Conservation (phyloP, 257 asterid species). For the Striga asiatica region DNA sequence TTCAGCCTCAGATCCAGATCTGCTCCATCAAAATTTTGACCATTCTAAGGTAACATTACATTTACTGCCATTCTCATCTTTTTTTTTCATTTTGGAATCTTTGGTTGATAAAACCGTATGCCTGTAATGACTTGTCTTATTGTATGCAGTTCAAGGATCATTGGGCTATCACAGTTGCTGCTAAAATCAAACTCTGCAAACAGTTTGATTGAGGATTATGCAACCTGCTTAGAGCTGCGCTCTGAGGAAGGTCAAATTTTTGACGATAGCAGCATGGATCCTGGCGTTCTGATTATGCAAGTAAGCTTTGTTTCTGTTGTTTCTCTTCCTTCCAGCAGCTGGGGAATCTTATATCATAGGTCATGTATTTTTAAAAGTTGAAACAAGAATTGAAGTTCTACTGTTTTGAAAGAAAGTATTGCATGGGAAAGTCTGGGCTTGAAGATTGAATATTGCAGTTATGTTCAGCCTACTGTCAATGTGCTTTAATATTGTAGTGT, state of each 20-base stretch:
- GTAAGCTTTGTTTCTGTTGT: constrained; percentile 32
- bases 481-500: neutral
- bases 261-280: constrained; percentile 77
- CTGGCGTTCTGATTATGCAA: constrained; percentile 86
- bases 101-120: constrained; percentile 11
- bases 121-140: constrained; percentile 9
- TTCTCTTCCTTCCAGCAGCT: neutral
- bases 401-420: neutral
- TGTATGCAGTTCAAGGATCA: constrained; percentile 74
- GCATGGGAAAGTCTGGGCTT: neutral
- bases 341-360: neutral
- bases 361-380: neutral
- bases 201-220: constrained; percentile 82
- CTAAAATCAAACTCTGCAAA: constrained; percentile 60
- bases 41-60: constrained; percentile 51
- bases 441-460: no score
- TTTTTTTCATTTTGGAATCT: constrained; percentile 9
- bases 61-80: constrained; percentile 6
- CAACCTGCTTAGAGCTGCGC: constrained; percentile 88
- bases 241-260: constrained; percentile 70
- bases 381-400: neutral
- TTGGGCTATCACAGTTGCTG: constrained; percentile 84
- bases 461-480: no score
- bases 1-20: constrained; percentile 68
- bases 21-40: constrained; percentile 83